Base-by-base conservation (phyloP, 768 basidiomycete species). In the Suillus alpinus region DNA sequence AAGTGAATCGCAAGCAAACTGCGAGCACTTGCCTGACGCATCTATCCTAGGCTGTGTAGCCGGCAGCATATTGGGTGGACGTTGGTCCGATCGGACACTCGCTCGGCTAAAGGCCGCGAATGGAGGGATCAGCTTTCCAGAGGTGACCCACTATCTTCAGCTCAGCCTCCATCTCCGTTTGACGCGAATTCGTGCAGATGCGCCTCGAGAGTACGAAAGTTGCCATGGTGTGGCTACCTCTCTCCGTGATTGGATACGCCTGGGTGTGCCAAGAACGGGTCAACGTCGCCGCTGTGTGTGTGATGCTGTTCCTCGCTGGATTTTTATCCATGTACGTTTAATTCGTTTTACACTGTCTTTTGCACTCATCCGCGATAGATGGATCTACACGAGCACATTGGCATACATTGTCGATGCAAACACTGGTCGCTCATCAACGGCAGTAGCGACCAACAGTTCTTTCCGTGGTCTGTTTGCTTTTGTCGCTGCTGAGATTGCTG, bases 381-480 rank as follows among this genome's bases (percentile, higher is more conserved):
- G 79, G 73, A 83, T 86, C 56, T 89, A 87, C 68, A 76, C 83
- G 2, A 86, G 83, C 41, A 87, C 88, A 1, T 78, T 96, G 23
- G 89, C 93, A 0, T 95, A 94, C 68, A 83, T 95, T 46, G 91
- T 95, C 18, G 94, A 96, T 67, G 86, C 92, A 7, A 95, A 95
- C 68, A 76, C 78, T 7, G 94, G 94, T 7, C 83, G 90, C 9
- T 92, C 91, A 1, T 89, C 91, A 1, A 85, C 85, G 2, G 91
- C 90, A 0, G 83, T 86, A 9, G 92, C 94, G 0, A 74, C 79
- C 46, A 95, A 95, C 69, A 90, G 88, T 57, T 81, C 81, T 40
- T 90, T 88, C 69, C 82, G 94, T 46, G 92, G 94, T 0, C 41
- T 81, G 3, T 73, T 80, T 16, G 92, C 88, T 9, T 90, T 89